Conservation (phyloP, 305 asterid genomes). For the Fraxinus floribunda region DNA sequence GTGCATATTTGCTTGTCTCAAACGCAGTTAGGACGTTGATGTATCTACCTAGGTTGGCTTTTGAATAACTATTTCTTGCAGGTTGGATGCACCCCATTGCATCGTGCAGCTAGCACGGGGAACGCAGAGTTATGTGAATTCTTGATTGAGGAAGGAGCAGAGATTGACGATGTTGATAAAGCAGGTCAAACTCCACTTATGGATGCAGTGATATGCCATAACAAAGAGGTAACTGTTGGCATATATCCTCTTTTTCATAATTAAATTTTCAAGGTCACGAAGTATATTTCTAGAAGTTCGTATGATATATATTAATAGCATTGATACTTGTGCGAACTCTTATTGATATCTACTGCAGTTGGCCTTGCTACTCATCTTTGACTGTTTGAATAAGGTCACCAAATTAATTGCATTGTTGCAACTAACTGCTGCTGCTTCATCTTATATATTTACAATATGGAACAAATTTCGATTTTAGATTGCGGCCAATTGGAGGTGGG, state of each 20-base stretch:
- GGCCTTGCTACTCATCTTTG: not conserved
- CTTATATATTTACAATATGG: not conserved
- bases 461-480: not conserved
- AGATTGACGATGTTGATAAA: constrained; percentile 75
- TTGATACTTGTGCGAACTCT: not conserved
- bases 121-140: constrained; percentile 59
- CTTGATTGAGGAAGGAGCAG: constrained; percentile 95
- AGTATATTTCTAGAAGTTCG: not conserved
- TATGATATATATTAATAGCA: not conserved
- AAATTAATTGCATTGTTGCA: not conserved
- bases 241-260: constrained; percentile 2
- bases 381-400: not conserved
- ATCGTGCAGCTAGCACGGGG: constrained; percentile 96
- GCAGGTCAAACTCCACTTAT: constrained; percentile 92
- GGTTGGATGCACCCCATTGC: constrained; percentile 95
- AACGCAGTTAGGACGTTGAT: constrained; percentile 3
- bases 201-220: constrained; percentile 74
- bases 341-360: not conserved
- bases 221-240: constrained; percentile 58
- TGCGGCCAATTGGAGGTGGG: not conserved
- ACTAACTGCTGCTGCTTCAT: not conserved
- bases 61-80: constrained; percentile 29
- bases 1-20: not conserved
- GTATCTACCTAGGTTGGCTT: constrained; percentile 17
- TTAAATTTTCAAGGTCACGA: not conserved